Percentiles rank a stretch among this genome's conserved stretches.
Evolutionary conservation across 2,329 filamentous ascomycete species (phyloP).

Genomic region (Penicillium crustosum): DNA sequence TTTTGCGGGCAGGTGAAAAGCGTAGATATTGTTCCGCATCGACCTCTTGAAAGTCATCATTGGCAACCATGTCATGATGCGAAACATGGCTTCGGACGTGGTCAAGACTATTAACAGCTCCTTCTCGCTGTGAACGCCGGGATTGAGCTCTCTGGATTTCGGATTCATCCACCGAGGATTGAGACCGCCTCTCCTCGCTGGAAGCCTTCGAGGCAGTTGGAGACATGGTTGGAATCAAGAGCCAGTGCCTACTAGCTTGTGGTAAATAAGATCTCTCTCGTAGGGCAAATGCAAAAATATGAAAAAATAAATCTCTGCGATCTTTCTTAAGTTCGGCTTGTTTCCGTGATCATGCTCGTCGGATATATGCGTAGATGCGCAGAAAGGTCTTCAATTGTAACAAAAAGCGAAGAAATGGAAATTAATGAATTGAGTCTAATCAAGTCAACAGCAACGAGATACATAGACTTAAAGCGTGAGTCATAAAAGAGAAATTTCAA

Average conservation of each 20-base stretch:
- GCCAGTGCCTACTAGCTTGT: neutral
- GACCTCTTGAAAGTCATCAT: conserved; percentile 39
- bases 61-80: conserved; percentile 32
- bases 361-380: neutral
- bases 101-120: conserved; percentile 28
- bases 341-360: conserved; percentile 12
- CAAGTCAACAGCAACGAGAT: neutral
- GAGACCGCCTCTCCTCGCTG: conserved; percentile 15
- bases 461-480: conserved; percentile 13
- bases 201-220: conserved; percentile 12
- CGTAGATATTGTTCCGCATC: conserved; percentile 63
- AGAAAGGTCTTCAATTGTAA: neutral
- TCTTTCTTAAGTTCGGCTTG: conserved; percentile 2
- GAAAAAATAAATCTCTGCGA: neutral
- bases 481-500: conserved; percentile 11
- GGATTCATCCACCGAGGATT: conserved; percentile 10
- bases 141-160: conserved; percentile 17
- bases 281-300: neutral
- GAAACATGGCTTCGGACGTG: conserved; percentile 36
- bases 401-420: neutral
- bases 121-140: conserved; percentile 9
- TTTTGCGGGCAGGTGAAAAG: conserved; percentile 62
- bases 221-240: conserved; percentile 10
- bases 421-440: neutral
- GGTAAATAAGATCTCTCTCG: neutral